Evolutionary conservation across 78 protist species (phyloP), one percentile per base, ranked within the genome.

Genomic region (Capsaspora owczarzaki): DNA sequence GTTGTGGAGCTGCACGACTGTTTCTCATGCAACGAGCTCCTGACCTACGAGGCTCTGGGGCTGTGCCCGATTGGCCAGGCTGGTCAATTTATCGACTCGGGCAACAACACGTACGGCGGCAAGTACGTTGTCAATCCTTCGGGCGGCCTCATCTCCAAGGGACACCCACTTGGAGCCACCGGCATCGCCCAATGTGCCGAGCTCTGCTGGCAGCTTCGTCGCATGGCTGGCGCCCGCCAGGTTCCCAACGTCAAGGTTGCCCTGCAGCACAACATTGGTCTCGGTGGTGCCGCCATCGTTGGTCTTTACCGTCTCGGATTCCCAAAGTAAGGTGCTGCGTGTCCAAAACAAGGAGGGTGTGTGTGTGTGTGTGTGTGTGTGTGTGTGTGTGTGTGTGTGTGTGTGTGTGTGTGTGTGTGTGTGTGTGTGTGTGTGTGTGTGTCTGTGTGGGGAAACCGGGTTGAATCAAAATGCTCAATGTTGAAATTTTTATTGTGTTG

Each of bases 1-100:
- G 86, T 82, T 29, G 72, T 83, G 41, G 86, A 83, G 51, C 78
- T 83, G 29, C 86, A 83, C 82, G 86, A 83, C 78, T 83, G 86
- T 78, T 83, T 83, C 71, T 53, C 85, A 23, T 63, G 41, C 72
- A 83, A 83, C 63, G 86, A 83, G 82, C 86, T 83, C 53, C 61
- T 83, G 78, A 83, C 81, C 27, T 83, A 83, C 44, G 86, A 83
- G 46, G 81, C 82, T 23, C 82, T 83, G 35, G 82, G 86, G 0
- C 76, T 83, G 27, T 76, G 81, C 70, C 49, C 78, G 37, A 63
- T 14, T 1, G 86, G 86, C 41, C 23, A 31, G 46, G 86, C 76
- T 1, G 79, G 74, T 43, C 75, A 76, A 25, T 29, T 77, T 31
- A 41, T 83, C 51, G 82, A 66, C 61, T 2, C 33, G 41, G 81